Percentiles rank a stretch among this genome's conserved stretches.
phyloP scores from a whole-genome alignment of 1,284 basidiomycete genomes.

The Ceratobasidium theobromae region DNA sequence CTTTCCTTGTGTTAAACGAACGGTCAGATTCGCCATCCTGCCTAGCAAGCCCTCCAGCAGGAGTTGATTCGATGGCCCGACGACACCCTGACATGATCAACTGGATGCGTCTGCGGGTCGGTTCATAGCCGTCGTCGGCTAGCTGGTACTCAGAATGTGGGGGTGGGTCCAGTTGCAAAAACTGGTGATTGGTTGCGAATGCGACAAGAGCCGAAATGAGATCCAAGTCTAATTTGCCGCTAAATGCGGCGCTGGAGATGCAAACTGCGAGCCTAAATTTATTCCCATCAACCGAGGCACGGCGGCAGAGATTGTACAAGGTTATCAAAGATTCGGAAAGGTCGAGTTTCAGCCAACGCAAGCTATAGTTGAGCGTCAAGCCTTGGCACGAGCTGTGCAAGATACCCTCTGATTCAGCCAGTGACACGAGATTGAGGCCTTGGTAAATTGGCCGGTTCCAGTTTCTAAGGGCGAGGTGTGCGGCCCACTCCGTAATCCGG shows the following conservation, averaged over 20 bases:
- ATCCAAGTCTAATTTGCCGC: neutral
- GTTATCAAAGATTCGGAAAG: neutral
- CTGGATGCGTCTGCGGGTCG: neutral
- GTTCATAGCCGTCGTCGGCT: neutral
- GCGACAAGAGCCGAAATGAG: slow-evolving; percentile 19
- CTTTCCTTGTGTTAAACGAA: neutral
- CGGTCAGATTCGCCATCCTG: neutral
- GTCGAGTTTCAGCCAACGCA: neutral
- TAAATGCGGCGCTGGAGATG: neutral
- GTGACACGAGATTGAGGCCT: neutral
- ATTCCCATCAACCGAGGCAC: neutral
- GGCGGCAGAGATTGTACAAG: slow-evolving; percentile 3
- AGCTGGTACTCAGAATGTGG: neutral
- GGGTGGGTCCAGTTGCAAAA: slow-evolving; percentile 2
- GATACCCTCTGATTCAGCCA: neutral
- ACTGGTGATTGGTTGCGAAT: slow-evolving; percentile 1
- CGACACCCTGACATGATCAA: neutral
- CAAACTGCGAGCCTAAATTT: neutral
- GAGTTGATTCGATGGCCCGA: neutral
- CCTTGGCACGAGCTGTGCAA: neutral
- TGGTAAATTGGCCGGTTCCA: neutral
- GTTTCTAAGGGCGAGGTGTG: neutral
- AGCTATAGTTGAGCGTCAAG: neutral
- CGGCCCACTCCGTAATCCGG: neutral
- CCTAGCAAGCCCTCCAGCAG: neutral